Evolutionary conservation across 495 filamentous ascomycete genomes (phyloP), one percentile per base, ranked within the genome.

Genomic region (Aspergillus egyptiacus): DNA sequence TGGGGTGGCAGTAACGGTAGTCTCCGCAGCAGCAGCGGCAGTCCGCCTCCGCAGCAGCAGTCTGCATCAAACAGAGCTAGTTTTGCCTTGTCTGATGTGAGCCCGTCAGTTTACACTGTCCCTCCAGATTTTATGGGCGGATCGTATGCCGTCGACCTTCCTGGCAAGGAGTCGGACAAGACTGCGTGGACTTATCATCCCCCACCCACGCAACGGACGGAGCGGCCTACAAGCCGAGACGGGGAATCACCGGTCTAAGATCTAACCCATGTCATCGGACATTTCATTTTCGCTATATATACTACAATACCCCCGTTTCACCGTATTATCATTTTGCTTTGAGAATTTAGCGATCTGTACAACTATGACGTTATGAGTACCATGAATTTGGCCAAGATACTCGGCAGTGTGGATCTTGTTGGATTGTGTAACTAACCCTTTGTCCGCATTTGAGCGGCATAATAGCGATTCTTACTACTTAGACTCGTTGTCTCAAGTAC

Each of bases 1-100:
- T 95, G 87, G 80, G 87, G 87, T 27, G 86, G 86, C 0, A 91
- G 86, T 53, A 83, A 88, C 56, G 82, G 73, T 0, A 90, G 86
- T 56, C 61, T 87, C 10, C 73, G 74, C 19, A 86, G 80, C 50
- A 78, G 77, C 55, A 80, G 81, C 34, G 80, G 80, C 25, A 86
- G 80, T 39, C 78, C 79, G 7, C 68, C 70, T 25, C 68, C 68
- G 2, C 65, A 70, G 50, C 59, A 62, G 3, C 46, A 64, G 1
- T 38, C 64, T 0, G 56, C 65, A 7, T 68, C 70, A 7, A 59
- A 71, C 34, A 65, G 66, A 25, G 62, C 57, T 25, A 70, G 66
- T 54, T 65, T 70, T 50, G 56, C 63, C 36, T 55, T 67, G 5
- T 65, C 66, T 5, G 70, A 71, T 46, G 62, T 57, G 31, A 71